Conservation (phyloP, 148 eudicot genomes). For the Cornus kousa region DNA sequence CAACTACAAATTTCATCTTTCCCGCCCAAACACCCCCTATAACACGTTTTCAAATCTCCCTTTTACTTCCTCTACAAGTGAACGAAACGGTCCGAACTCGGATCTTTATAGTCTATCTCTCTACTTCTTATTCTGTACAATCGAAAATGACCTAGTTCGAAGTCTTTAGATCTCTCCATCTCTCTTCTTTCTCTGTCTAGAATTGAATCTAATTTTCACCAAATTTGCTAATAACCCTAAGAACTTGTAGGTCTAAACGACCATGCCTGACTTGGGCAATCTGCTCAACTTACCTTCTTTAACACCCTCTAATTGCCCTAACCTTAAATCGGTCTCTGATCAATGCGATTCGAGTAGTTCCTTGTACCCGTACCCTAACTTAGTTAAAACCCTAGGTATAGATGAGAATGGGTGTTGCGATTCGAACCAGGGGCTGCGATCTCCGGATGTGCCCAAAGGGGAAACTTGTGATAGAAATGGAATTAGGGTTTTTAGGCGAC, state of each 20-base stretch:
- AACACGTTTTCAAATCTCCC: not conserved
- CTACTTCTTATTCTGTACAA: not conserved
- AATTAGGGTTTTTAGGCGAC: conserved; percentile 27
- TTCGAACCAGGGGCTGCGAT: conserved; percentile 9
- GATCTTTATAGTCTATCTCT: not conserved
- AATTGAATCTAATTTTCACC: not conserved
- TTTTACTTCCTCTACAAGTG: no score
- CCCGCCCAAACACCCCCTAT: conserved; percentile 11
- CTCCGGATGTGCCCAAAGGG: conserved; percentile 8
- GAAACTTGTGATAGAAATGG: conserved; percentile 8
- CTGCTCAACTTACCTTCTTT: conserved; percentile 25
- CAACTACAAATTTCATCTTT: conserved; percentile 20
- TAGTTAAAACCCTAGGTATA: conserved; percentile 34
- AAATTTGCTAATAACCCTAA: not conserved
- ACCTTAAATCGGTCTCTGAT: conserved; percentile 19
- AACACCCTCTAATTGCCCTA: conserved; percentile 23
- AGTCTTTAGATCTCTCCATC: not conserved
- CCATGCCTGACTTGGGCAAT: conserved; percentile 44
- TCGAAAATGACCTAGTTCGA: not conserved
- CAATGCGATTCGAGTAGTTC: conserved; percentile 1
- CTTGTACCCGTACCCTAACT: conserved; percentile 15
- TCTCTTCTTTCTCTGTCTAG: conserved; percentile 11
- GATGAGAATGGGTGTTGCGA: conserved; percentile 10
- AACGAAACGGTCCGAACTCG: no score
- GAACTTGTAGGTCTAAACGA: not conserved